Evolutionary conservation across 2,329 filamentous ascomycete species (phyloP).

Genomic region (Stachybotrys elegans): DNA sequence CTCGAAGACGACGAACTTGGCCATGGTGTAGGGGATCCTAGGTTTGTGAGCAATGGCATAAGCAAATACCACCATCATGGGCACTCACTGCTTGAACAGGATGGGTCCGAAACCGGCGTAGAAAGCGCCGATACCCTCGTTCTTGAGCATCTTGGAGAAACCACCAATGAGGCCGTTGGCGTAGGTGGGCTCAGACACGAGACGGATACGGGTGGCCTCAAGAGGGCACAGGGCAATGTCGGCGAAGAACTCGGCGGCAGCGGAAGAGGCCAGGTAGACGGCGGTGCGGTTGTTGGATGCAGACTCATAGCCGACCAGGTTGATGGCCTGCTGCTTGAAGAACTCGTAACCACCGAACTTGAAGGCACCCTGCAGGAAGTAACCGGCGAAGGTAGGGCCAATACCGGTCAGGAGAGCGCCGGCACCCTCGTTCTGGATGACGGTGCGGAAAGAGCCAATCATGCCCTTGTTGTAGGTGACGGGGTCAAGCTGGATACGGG

Average conservation of each 20-base stretch:
- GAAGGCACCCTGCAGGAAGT: slow-evolving; percentile 91
- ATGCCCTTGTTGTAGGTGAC: slow-evolving; percentile 83
- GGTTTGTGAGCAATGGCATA: neutral
- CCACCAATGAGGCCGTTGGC: slow-evolving; percentile 74
- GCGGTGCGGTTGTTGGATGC: slow-evolving; percentile 74
- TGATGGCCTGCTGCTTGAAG: slow-evolving; percentile 91
- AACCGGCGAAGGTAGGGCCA: slow-evolving; percentile 81
- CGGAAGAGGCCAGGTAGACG: slow-evolving; percentile 71
- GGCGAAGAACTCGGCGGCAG: slow-evolving; percentile 62
- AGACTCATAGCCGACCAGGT: slow-evolving; percentile 70
- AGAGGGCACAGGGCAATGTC: slow-evolving; percentile 86
- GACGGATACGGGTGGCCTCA: slow-evolving; percentile 89
- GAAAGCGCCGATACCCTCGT: slow-evolving; percentile 79
- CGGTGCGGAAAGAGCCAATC: slow-evolving; percentile 81
- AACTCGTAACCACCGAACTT: slow-evolving; percentile 95
- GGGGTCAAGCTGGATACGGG: slow-evolving; percentile 89
- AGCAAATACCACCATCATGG: neutral
- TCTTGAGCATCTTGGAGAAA: slow-evolving; percentile 77
- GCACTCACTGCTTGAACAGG: slow-evolving; percentile 51
- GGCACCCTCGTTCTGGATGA: slow-evolving; percentile 78
- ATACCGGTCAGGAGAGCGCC: slow-evolving; percentile 80
- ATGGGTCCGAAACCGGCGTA: slow-evolving; percentile 90
- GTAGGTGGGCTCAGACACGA: slow-evolving; percentile 83
- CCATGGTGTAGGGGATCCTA: slow-evolving; percentile 88
- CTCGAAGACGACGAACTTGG: slow-evolving; percentile 93